A percentile compares a stretch with the other conserved stretches of the same genome.
These are phyloP conservation scores for Astragalus membranaceus DNA, from an alignment of 306 rosid species.

Conservation along the genomic window DNA sequence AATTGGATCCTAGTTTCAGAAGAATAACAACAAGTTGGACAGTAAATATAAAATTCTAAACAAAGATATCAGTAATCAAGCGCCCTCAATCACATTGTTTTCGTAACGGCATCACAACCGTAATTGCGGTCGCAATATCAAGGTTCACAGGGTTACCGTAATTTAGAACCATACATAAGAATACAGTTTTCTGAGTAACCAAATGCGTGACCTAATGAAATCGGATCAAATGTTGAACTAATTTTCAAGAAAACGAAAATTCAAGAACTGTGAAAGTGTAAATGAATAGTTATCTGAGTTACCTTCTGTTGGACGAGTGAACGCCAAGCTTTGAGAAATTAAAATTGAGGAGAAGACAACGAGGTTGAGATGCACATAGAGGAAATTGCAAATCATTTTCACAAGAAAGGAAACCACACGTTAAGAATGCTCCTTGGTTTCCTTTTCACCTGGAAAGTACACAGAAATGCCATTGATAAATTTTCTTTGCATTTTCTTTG, in stretches of 20 bases:
- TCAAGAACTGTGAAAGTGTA: background rate
- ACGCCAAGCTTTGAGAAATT: conserved; percentile 35
- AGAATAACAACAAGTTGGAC: background rate
- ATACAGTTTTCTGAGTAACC: background rate
- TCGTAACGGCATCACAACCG: no score
- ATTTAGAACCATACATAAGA: no score
- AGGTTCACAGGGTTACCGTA: no score
- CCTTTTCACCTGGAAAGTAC: background rate
- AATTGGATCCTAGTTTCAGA: background rate
- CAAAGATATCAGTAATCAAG: background rate
- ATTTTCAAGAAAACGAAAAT: background rate
- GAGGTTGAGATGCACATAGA: conserved; percentile 16
- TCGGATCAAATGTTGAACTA: background rate
- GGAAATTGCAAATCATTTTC: conserved; percentile 33
- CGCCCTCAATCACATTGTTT: background rate
- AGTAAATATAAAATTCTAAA: background rate
- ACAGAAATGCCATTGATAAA: background rate
- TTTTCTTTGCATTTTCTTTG: conserved; percentile 4
- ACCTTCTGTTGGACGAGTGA: conserved; percentile 55
- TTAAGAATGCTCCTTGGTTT: background rate
- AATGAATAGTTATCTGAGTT: conserved; percentile 9
- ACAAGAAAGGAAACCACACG: background rate
- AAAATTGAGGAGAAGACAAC: conserved; percentile 39
- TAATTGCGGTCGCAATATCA: no score
- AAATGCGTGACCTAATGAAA: background rate